Base-by-base conservation (phyloP, 148 eudicot species). In the Oxyria digyna region DNA sequence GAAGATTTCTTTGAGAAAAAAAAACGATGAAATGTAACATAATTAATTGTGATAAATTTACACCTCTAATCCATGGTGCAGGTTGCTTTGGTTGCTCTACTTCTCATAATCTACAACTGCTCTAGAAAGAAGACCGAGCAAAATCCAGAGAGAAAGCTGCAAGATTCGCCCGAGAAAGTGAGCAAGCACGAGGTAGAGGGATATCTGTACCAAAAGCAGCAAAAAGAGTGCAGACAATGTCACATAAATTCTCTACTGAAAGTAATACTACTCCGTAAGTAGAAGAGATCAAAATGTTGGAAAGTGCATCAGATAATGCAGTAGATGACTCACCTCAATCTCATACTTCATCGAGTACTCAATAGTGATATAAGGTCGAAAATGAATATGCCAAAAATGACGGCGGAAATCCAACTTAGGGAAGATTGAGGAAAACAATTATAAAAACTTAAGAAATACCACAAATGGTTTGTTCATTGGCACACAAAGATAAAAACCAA, bases 141-240 rank as follows among this genome's bases (percentile, higher is more conserved):
- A 90, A 82, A 81, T 75, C 81, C 35, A 78, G 98, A 69, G 97
- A 94, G 78, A 84, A 83, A 74, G 98, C 98, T 21, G 88, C 81
- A 14, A 84, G 67, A 78, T 87, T 83, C 67, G 87, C 77, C 42
- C 82, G 79, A 48, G 82, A 84, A 69, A 86, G 78, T 29, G 84
- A 74, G 40, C 77, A 74, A 62, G 97, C 84, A 63, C 89, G 81
- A 55, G 79, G 80, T 35, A 84, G 80, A 69, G 88, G 97, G 97
- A 85, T 73, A 78, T 38, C 75, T 55, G 96, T 93, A 40, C 85
- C 79, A 77, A 78, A 86, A 33, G 94, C 88, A 74, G 88, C 87
- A 83, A 74, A 70, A 84, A 78, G 65, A 90, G 81, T 74, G 89
- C 83, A 18, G 43, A 71, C 26, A 79, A 49, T 94, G 49, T 88